Base-by-base conservation (phyloP, 202 grass and related monocot genomes). In the Cymbopogon flexuosus region DNA sequence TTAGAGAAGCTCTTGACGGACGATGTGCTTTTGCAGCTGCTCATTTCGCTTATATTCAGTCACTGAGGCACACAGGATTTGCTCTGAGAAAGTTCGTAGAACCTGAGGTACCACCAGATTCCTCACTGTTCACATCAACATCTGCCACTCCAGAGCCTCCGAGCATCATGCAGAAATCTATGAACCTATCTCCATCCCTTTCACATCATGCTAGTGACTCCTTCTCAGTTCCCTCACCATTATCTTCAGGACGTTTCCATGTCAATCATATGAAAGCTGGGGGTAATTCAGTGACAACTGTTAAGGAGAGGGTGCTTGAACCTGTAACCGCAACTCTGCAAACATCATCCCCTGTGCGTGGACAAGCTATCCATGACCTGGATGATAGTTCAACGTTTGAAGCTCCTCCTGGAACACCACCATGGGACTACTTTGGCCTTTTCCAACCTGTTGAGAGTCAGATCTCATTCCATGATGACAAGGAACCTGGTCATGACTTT, bases 341-440 rank as follows among this genome's bases (percentile, higher is more conserved):
- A 80, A 82, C 77, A 35, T 90, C 88, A 79, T 84, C 81, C 64
- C 69, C 83, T 24, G 57, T 85, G 66, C 84, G 56, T 59, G 87
- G 73, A 78, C 76, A 69, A 73, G 29, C 54, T 62, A 51, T 78
- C 68, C 75, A 83, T 42, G 84, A 89, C 68, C 73, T 79, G 67
- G 92, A 92, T 89, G 88, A 93, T 69, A 91, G 64, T 80, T 89
- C 78, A 57, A 87, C 87, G 22, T 91, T 83, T 27, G 92, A 99
- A 87, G 83, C 88, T 84, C 84, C 81, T 75, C 84, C 83, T 0
- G 87, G 87, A 49, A 89, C 92, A 51, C 89, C 88, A 30, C 85
- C 87, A 49, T 99, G 96, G 96, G 96, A 99, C 58, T 99, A 93
- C 89, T 99, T 99, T 88, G 92, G 90, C 24, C 75, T 99, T 74